Base-by-base conservation (phyloP, 495 filamentous ascomycete genomes). In the Annulohypoxylon nitens region DNA sequence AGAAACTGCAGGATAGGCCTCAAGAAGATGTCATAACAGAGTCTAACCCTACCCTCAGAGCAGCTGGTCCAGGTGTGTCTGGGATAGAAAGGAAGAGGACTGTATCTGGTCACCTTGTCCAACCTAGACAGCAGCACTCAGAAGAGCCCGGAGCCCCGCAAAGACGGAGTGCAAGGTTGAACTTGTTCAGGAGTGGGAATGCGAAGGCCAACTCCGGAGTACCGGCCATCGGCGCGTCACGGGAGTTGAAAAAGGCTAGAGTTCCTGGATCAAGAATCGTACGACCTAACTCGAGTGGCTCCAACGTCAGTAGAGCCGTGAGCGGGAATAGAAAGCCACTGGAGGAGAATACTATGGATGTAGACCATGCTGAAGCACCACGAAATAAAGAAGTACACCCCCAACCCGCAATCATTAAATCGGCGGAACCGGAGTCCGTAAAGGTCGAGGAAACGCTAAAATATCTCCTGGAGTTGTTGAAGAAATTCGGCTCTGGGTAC, bases 251-350 rank as follows among this genome's bases (percentile, higher is more conserved):
- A 78, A 95, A 94, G 82, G 88, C 90, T 59, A 91, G 89, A 71
- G 89, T 92, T 64, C 90, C 88, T 1, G 80, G 86, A 37, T 85
- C 85, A 41, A 81, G 82, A 57, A 86, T 86, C 37, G 78, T 83
- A 67, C 81, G 86, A 7, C 86, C 85, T 34, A 83, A 82, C 12
- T 84, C 86, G 2, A 86, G 87, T 62, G 83, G 85, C 10, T 86
- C 91, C 4, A 92, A 86, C 61, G 90, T 95, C 23, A 92, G 93
- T 16, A 88, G 94, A 64, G 92, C 94, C 58, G 93, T 97, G 36
- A 97, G 94, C 74, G 94, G 94, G 23, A 97, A 95, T 74, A 84
- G 92, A 48, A 93, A 93, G 76, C 88, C 88, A 1, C 70, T 90
- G 18, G 88, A 88, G 26, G 91, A 93, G 54, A 82, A 86, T 30